phyloP scores from a whole-genome alignment of 2,329 filamentous ascomycete species.

The Fusarium verticillioides region DNA sequence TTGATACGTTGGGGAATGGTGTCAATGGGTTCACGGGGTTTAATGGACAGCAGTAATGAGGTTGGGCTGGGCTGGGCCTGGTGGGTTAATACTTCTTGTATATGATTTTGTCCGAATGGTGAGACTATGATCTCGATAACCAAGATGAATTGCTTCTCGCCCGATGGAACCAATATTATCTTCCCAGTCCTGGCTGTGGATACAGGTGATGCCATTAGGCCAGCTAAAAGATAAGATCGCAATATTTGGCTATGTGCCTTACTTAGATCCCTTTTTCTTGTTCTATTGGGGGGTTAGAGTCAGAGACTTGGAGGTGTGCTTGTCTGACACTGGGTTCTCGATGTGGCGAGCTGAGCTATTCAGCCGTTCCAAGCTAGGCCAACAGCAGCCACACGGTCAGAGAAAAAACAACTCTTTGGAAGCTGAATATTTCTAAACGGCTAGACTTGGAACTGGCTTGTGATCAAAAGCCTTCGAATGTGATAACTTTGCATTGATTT shows the following conservation, averaged over 20 bases:
- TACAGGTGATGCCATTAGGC: not conserved
- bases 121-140: not conserved
- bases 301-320: too few species aligned
- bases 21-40: constrained; percentile 43
- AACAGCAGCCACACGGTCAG: accelerated
- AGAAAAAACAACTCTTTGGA: not conserved
- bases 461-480: not conserved
- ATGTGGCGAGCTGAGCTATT: not conserved
- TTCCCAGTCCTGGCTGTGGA: not conserved
- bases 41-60: constrained; percentile 34
- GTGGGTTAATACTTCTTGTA: constrained; percentile 31
- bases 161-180: not conserved
- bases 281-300: too few species aligned
- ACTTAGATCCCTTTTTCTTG: too few species aligned
- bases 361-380: not conserved
- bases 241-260: not conserved
- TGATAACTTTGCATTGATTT: not conserved
- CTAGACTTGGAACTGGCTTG: accelerated
- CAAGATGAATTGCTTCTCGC: not conserved
- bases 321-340: too few species aligned
- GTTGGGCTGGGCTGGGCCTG: constrained; percentile 20
- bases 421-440: accelerated
- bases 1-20: constrained; percentile 34
- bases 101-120: constrained; percentile 1
- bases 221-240: not conserved